Evolutionary conservation across 2,329 filamentous ascomycete species (phyloP).

Genomic region (Aspergillus novoparasiticus): DNA sequence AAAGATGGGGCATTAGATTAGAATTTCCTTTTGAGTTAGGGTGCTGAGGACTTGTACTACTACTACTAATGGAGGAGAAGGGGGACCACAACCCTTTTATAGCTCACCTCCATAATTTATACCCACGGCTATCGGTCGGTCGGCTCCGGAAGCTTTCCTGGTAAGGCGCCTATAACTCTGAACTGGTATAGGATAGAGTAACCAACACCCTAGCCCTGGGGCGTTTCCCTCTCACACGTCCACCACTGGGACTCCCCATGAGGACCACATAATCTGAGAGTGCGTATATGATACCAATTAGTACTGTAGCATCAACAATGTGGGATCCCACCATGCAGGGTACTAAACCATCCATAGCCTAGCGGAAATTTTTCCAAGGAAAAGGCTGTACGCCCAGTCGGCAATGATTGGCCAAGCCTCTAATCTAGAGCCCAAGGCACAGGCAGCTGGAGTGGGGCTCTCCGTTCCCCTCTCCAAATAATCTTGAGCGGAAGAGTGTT

Average conservation of each 20-base stretch:
- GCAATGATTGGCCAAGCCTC: conserved; percentile 20
- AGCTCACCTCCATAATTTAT: background rate
- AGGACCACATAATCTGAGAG: background rate
- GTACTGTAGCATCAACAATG: conserved; percentile 15
- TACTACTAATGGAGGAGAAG: background rate
- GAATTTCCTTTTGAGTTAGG: conserved; percentile 3
- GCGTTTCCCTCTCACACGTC: background rate
- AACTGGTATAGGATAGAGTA: background rate
- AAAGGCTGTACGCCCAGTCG: conserved; percentile 8
- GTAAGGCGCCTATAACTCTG: background rate
- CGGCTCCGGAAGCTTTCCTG: background rate
- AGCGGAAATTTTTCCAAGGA: conserved; percentile 17
- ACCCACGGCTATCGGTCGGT: background rate
- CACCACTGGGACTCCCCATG: background rate
- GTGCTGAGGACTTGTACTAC: background rate
- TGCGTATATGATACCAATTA: background rate
- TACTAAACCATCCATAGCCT: conserved; percentile 19
- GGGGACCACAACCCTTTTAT: background rate
- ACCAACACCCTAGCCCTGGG: background rate
- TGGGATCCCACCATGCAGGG: conserved; percentile 18
- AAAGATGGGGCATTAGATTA: conserved; percentile 4
- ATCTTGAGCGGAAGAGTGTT: conserved; percentile 10
- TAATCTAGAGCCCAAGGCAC: conserved; percentile 16
- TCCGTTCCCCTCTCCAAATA: conserved; percentile 15
- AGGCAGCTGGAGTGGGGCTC: conserved; percentile 20